Conservation (phyloP, 2,329 filamentous ascomycete genomes). For the Aspergillaceae sp. region DNA sequence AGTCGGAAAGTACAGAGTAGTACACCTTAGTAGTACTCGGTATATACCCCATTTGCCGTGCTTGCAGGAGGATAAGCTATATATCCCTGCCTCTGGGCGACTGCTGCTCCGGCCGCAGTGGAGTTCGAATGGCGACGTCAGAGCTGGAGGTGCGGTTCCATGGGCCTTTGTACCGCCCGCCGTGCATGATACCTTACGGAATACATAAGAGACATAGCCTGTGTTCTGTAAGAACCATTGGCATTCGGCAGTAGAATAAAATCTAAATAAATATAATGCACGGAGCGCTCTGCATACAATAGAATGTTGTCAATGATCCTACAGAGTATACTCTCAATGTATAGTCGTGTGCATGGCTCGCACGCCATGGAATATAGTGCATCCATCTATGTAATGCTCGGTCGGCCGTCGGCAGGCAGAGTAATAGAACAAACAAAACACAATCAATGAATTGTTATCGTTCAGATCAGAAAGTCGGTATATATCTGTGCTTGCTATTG, state of each 20-base stretch:
- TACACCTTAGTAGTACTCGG: background rate
- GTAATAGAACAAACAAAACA: background rate
- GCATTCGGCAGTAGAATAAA: too few relatives aligned
- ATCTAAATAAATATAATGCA: too few relatives aligned
- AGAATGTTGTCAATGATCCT: too few relatives aligned
- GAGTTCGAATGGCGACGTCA: background rate
- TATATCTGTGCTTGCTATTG: too few relatives aligned
- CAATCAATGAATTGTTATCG: too few relatives aligned
- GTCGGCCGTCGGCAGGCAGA: background rate
- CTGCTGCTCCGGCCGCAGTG: background rate
- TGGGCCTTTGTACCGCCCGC: background rate
- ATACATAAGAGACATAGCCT: background rate
- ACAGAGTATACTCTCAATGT: too few relatives aligned
- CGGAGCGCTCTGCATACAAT: too few relatives aligned
- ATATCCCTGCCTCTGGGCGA: background rate
- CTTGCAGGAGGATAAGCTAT: background rate
- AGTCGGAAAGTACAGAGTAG: too few relatives aligned
- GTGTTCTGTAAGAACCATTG: too few relatives aligned
- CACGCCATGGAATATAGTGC: background rate
- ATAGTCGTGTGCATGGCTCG: background rate
- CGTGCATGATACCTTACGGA: background rate
- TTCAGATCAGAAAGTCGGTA: too few relatives aligned
- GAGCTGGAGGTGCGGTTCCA: background rate
- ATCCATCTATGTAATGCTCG: background rate
- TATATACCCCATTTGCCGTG: background rate